Percentiles rank a stretch among this genome's conserved stretches.
These are phyloP conservation scores for Skeletonema marinoi DNA, from an alignment of 108 stramenopile genomes.

Conservation along the genomic window DNA sequence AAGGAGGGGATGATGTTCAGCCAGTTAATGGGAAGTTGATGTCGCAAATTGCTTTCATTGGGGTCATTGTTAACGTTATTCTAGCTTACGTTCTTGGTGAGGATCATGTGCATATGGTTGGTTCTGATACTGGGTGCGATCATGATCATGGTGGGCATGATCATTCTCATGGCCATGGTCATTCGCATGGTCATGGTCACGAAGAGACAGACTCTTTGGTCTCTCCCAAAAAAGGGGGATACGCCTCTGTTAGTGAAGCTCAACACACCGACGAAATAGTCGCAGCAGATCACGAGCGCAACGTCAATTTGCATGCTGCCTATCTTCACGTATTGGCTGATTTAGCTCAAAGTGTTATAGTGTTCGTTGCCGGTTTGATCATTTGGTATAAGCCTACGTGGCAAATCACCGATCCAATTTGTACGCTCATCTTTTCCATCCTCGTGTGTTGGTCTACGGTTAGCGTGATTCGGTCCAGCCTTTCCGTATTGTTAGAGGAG, in stretches of 20 bases:
- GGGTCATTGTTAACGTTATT: conserved; percentile 91
- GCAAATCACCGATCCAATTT: conserved; percentile 90
- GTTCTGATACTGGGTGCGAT: conserved; percentile 28
- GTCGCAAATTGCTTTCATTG: conserved; percentile 84
- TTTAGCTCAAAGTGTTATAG: conserved; percentile 90
- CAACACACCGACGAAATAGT: conserved; percentile 38
- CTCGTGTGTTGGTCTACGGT: conserved; percentile 86
- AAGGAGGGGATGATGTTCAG: conserved; percentile 34
- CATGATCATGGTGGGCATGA: conserved; percentile 33
- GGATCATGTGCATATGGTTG: conserved; percentile 80
- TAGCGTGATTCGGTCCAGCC: conserved; percentile 63
- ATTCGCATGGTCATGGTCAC: conserved; percentile 45
- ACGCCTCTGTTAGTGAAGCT: conserved; percentile 11
- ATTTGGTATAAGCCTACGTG: conserved; percentile 89
- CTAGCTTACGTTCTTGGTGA: conserved; percentile 85
- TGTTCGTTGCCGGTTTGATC: conserved; percentile 87
- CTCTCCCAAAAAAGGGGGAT: conserved; percentile 3
- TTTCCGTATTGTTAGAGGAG: conserved; percentile 89
- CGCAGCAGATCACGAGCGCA: conserved; percentile 33
- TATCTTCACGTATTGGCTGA: conserved; percentile 95
- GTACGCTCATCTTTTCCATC: conserved; percentile 90
- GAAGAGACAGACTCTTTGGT: conserved; percentile 5
- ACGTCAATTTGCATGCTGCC: conserved; percentile 92
- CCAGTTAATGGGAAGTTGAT: conserved; percentile 91
- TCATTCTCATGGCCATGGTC: conserved; percentile 46